Percentiles rank a stretch among this genome's conserved stretches.
Evolutionary conservation across 176 grass and related monocot genomes (phyloP).

Genomic region (Zoysia pacifica): DNA sequence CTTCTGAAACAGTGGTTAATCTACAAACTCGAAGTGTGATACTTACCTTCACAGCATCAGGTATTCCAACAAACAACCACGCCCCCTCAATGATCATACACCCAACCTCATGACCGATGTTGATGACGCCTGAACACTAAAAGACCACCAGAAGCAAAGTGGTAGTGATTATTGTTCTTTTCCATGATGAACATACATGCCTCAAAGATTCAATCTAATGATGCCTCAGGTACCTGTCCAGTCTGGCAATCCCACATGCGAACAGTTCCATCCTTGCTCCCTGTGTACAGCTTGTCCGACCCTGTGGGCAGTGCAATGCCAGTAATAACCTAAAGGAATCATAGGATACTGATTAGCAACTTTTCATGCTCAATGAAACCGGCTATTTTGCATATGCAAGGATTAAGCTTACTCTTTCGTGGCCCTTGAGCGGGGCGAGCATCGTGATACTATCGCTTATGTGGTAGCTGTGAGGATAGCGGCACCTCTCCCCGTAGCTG

Average conservation of each 20-base stretch:
- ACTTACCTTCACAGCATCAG: slow-evolving; percentile 81
- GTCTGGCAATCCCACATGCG: slow-evolving; percentile 93
- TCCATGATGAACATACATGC: slow-evolving; percentile 19
- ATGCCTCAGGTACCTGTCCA: slow-evolving; percentile 73
- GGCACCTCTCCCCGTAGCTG: slow-evolving; percentile 67
- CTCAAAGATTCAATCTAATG: slow-evolving; percentile 32
- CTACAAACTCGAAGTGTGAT: slow-evolving; percentile 2
- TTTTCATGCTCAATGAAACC: background rate
- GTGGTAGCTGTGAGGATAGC: slow-evolving; percentile 68
- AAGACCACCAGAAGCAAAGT: slow-evolving; percentile 47
- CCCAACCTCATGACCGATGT: slow-evolving; percentile 75
- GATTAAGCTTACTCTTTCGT: slow-evolving; percentile 61
- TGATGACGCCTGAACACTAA: slow-evolving; percentile 67
- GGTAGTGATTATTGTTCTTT: slow-evolving; percentile 32
- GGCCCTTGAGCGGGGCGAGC: slow-evolving; percentile 77
- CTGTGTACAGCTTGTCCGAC: slow-evolving; percentile 93
- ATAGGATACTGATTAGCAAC: slow-evolving; percentile 7
- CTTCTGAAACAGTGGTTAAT: slow-evolving; percentile 4
- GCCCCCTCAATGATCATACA: slow-evolving; percentile 97
- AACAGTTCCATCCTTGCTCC: slow-evolving; percentile 84
- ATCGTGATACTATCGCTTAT: slow-evolving; percentile 67
- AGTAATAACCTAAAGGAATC: slow-evolving; percentile 58
- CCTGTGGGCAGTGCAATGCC: slow-evolving; percentile 75
- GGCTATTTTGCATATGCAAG: slow-evolving; percentile 11
- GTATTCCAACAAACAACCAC: slow-evolving; percentile 85